Evolutionary conservation across 78 protist genomes (phyloP).

Genomic region (Chrysochromulina tobinii): DNA sequence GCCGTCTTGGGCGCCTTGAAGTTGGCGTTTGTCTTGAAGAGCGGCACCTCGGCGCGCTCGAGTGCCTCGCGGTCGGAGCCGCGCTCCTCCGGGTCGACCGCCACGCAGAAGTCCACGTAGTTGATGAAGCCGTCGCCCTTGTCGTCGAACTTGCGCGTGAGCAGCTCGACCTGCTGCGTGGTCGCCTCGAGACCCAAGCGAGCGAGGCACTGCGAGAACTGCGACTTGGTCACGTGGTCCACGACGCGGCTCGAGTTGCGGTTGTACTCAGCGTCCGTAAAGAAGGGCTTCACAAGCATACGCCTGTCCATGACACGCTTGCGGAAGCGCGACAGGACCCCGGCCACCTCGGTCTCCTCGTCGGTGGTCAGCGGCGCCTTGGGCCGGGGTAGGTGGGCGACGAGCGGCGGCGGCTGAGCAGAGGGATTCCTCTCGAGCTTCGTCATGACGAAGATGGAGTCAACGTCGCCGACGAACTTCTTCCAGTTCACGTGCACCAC

Average conservation of each 20-base stretch:
- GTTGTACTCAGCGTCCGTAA: background rate
- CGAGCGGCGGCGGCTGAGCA: background rate
- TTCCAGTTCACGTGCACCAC: background rate
- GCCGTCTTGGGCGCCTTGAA: background rate
- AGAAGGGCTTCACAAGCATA: background rate
- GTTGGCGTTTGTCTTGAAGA: background rate
- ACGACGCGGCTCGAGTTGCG: background rate
- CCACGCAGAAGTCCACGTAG: background rate
- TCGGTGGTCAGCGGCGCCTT: background rate
- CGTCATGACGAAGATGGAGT: background rate
- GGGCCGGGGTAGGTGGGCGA: background rate
- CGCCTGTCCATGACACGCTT: background rate
- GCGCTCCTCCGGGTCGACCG: background rate
- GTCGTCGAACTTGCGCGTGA: background rate
- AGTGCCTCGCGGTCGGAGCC: background rate
- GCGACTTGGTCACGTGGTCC: slow-evolving; percentile 17
- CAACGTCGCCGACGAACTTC: background rate
- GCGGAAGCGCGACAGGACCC: background rate
- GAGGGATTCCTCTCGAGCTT: background rate
- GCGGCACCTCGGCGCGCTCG: background rate
- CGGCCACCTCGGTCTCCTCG: background rate
- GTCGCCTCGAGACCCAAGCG: background rate
- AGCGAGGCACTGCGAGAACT: background rate
- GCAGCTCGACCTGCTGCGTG: background rate
- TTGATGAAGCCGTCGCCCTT: background rate